phyloP scores from a whole-genome alignment of 805 yeast species.

The Pichia cabralensis region DNA sequence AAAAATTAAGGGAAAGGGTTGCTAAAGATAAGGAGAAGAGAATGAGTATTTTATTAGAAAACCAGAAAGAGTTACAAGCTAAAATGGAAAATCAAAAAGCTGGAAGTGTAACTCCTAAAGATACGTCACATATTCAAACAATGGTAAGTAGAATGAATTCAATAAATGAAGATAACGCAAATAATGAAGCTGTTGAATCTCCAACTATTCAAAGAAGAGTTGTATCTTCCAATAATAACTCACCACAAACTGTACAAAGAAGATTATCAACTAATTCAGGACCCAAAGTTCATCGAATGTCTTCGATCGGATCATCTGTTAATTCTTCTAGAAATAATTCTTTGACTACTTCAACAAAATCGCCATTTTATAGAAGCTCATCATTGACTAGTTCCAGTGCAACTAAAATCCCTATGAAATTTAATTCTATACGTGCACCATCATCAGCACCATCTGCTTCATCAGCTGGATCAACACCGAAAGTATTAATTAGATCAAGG shows the following conservation, averaged over 20 bases:
- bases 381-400: neutral
- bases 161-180: neutral
- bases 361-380: slow-evolving; percentile 4
- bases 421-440: too few relatives aligned
- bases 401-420: too few relatives aligned
- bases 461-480: slow-evolving; percentile 1
- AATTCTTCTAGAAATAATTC: neutral
- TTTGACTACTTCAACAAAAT: neutral
- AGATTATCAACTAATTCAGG: neutral
- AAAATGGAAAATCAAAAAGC: slow-evolving; percentile 1
- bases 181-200: too few relatives aligned
- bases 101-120: neutral
- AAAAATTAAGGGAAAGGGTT: slow-evolving; percentile 17
- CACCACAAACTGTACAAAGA: neutral
- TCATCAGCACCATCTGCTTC: neutral
- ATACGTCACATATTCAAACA: neutral
- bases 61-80: slow-evolving; percentile 1
- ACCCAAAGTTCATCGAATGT: too few relatives aligned
- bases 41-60: slow-evolving; percentile 1
- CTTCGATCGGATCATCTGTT: neutral
- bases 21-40: slow-evolving; percentile 9
- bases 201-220: neutral
- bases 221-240: too few relatives aligned
- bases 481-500: slow-evolving; percentile 6
- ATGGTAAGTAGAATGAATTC: neutral